phyloP scores from a whole-genome alignment of 805 yeast species.

The Kluyveromyces wickerhamii region DNA sequence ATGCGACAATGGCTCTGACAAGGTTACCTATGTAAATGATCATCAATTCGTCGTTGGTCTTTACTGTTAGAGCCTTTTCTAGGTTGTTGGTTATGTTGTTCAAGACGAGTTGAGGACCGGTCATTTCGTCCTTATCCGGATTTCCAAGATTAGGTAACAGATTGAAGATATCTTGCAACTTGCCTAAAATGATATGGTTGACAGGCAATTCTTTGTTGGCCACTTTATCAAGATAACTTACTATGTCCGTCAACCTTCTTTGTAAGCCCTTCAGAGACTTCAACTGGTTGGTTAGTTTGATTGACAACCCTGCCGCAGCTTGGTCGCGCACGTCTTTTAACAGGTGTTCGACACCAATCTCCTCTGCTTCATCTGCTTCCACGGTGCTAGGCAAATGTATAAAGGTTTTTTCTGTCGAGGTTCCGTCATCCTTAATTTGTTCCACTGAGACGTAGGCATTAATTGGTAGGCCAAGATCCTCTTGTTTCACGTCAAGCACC shows the following conservation, averaged over 20 bases:
- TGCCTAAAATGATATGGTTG: constrained; percentile 84
- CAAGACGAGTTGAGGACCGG: constrained; percentile 19
- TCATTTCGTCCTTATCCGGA: constrained; percentile 29
- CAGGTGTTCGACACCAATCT: constrained; percentile 95
- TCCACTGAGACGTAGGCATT: constrained; percentile 92
- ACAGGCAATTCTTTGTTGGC: constrained; percentile 66
- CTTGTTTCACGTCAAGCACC: constrained; percentile 85
- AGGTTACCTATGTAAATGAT: constrained; percentile 80
- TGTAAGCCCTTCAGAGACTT: constrained; percentile 82
- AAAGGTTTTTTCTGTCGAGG: constrained; percentile 86
- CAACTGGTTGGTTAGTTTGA: constrained; percentile 81
- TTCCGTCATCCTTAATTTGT: constrained; percentile 93
- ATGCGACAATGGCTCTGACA: constrained; percentile 90
- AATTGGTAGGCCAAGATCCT: constrained; percentile 83
- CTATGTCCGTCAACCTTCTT: constrained; percentile 69
- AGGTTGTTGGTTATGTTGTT: constrained; percentile 41
- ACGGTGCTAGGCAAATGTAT: constrained; percentile 86
- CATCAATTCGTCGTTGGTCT: constrained; percentile 96
- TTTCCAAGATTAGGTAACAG: constrained; percentile 70
- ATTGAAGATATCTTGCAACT: constrained; percentile 90
- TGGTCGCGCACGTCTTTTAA: constrained; percentile 92
- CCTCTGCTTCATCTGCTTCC: constrained; percentile 98
- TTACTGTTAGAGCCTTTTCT: constrained; percentile 75
- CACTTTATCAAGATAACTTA: constrained; percentile 68
- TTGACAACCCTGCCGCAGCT: constrained; percentile 87